phyloP scores from a whole-genome alignment of 2,329 filamentous ascomycete species.

The Huntiella savannae region DNA sequence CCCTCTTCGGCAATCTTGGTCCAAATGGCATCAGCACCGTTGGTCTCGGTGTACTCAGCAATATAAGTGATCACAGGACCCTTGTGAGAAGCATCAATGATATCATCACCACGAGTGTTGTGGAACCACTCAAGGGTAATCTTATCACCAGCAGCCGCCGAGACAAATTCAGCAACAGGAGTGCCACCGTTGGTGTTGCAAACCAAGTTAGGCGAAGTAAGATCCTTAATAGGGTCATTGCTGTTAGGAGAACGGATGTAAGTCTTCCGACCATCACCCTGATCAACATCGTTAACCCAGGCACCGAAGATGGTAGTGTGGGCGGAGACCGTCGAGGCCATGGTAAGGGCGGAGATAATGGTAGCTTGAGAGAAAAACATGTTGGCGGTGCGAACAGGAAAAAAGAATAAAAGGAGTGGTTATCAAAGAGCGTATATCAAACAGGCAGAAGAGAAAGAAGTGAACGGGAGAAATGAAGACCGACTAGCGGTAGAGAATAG shows the following conservation, averaged over 20 bases:
- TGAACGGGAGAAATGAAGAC: not conserved
- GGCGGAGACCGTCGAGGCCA: conserved; percentile 22
- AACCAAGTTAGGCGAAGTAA: conserved; percentile 21
- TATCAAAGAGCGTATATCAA: not conserved
- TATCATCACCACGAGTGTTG: conserved; percentile 29
- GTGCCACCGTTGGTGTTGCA: conserved; percentile 26
- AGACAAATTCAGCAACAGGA: conserved; percentile 21
- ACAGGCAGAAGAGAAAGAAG: conserved; percentile 4
- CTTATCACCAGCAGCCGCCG: conserved; percentile 28
- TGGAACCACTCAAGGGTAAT: conserved; percentile 32
- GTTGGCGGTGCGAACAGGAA: not conserved
- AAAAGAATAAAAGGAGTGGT: not conserved
- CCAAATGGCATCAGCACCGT: conserved; percentile 32
- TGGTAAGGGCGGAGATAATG: conserved; percentile 18
- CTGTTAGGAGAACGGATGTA: conserved; percentile 27
- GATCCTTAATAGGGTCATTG: conserved; percentile 28
- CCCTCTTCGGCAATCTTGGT: conserved; percentile 24
- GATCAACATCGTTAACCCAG: conserved; percentile 28
- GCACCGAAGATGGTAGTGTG: conserved; percentile 29
- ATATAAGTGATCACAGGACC: conserved; percentile 36
- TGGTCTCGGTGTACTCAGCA: conserved; percentile 22
- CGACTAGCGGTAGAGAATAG: not conserved
- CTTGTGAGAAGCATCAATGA: conserved; percentile 32
- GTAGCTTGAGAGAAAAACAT: conserved; percentile 9
- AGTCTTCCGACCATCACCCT: conserved; percentile 21